phyloP scores from a whole-genome alignment of 2,329 filamentous ascomycete species.

The Diaporthe sp. region DNA sequence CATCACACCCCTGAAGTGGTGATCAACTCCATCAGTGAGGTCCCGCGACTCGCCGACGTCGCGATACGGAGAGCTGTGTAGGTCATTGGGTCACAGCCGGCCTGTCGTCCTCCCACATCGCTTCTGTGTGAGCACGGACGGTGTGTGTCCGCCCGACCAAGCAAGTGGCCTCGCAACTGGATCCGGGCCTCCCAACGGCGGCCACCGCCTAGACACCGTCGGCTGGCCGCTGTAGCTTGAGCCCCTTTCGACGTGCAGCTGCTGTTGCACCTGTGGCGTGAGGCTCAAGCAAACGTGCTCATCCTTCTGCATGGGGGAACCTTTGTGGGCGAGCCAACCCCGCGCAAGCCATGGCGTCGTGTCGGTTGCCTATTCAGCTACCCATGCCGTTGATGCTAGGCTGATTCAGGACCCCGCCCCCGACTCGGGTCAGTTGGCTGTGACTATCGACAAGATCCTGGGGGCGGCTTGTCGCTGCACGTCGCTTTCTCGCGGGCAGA shows the following conservation, averaged over 20 bases:
- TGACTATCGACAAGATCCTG: slow-evolving; percentile 20
- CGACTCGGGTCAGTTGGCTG: slow-evolving; percentile 29
- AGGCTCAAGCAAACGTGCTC: slow-evolving; percentile 33
- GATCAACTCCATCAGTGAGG: slow-evolving; percentile 16
- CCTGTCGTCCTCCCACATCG: slow-evolving; percentile 10
- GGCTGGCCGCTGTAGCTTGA: slow-evolving; percentile 17
- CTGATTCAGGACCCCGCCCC: slow-evolving; percentile 28
- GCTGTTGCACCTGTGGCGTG: slow-evolving; percentile 27
- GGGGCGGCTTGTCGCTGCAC: slow-evolving; percentile 26
- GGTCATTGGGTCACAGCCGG: slow-evolving; percentile 7
- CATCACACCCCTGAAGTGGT: slow-evolving; percentile 19
- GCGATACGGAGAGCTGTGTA: slow-evolving; percentile 15
- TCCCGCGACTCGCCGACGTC: slow-evolving; percentile 12
- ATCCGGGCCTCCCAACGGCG: slow-evolving; percentile 15
- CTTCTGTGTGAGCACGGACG: slow-evolving; percentile 22
- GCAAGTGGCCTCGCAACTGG: not conserved
- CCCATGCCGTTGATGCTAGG: slow-evolving; percentile 29
- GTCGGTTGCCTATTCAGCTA: slow-evolving; percentile 28
- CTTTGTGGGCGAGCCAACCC: slow-evolving; percentile 15
- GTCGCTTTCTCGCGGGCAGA: slow-evolving; percentile 31
- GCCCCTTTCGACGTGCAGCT: slow-evolving; percentile 35
- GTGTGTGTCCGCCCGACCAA: slow-evolving; percentile 27
- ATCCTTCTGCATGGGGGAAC: slow-evolving; percentile 13
- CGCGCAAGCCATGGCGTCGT: slow-evolving; percentile 23
- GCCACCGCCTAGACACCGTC: slow-evolving; percentile 28